These are phyloP conservation scores for Clavispora carvajalis DNA, from an alignment of 805 yeast genomes.

Conservation along the genomic window DNA sequence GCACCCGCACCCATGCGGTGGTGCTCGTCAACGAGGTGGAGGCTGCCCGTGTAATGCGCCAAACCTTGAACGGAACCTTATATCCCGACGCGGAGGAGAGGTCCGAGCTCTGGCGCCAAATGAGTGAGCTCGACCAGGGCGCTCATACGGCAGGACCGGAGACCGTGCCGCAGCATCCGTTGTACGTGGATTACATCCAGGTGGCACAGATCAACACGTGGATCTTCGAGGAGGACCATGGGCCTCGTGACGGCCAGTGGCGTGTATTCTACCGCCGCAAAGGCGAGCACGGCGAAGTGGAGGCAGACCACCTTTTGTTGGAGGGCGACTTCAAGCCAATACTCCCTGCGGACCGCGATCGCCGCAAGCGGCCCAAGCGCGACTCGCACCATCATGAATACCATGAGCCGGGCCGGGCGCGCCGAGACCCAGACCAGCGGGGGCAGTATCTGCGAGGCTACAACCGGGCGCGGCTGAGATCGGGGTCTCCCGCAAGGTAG, in stretches of 20 bases:
- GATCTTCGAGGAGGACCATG: constrained; percentile 42
- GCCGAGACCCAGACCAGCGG: background rate
- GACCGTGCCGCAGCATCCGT: constrained; percentile 14
- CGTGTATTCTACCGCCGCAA: constrained; percentile 30
- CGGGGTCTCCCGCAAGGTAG: background rate
- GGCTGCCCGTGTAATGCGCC: constrained; percentile 35
- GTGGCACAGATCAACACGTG: constrained; percentile 41
- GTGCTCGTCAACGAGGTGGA: constrained; percentile 35
- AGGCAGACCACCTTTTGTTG: constrained; percentile 29
- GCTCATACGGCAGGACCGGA: constrained; percentile 3
- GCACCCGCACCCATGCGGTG: constrained; percentile 37
- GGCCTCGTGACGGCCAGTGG: constrained; percentile 44
- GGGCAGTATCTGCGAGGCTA: background rate
- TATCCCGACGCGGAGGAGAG: constrained; percentile 30
- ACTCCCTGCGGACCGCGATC: background rate
- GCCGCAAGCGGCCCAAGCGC: background rate
- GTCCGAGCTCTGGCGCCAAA: constrained; percentile 13
- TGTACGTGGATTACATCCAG: constrained; percentile 41
- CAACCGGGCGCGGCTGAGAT: constrained; percentile 1
- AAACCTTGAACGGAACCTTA: constrained; percentile 27
- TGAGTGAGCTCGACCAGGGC: background rate
- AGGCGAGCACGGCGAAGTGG: constrained; percentile 24
- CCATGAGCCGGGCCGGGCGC: background rate
- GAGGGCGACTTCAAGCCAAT: constrained; percentile 11
- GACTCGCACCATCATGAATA: background rate